Conservation (phyloP, 441 rosid genomes). For the Populus tomentosa region DNA sequence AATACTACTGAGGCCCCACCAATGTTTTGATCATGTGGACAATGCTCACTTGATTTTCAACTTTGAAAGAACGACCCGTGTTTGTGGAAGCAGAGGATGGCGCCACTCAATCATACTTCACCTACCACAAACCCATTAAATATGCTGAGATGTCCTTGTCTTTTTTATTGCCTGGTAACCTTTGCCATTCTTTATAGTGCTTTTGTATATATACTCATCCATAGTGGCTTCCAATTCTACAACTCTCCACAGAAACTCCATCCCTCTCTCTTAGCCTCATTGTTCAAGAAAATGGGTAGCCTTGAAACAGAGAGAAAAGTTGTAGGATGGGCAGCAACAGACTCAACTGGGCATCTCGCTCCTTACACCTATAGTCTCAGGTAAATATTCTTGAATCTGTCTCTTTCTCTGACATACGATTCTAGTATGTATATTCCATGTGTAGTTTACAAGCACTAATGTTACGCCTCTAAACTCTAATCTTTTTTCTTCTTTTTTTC, state of each 20-base stretch:
- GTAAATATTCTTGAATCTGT: conserved; percentile 20
- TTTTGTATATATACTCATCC: neutral
- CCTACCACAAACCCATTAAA: neutral
- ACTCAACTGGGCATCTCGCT: conserved; percentile 65
- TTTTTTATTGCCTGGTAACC: neutral
- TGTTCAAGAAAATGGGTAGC: conserved; percentile 40
- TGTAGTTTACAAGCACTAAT: neutral
- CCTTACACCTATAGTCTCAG: conserved; percentile 74
- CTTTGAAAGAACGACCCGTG: neutral
- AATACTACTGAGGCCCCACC: neutral
- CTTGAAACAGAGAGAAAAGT: conserved; percentile 49
- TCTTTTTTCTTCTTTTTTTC: neutral
- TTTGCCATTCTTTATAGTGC: neutral
- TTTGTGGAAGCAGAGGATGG: conserved; percentile 3
- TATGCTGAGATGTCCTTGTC: neutral
- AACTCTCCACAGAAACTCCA: neutral
- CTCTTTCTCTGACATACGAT: neutral
- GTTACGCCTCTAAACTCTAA: neutral
- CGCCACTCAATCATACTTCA: neutral
- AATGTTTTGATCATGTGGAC: neutral
- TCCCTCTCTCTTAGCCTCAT: neutral
- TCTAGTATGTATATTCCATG: no score
- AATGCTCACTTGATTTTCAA: neutral
- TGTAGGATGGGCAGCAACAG: conserved; percentile 82
- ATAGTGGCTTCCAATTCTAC: neutral